These are phyloP conservation scores for Pulveroboletus sp. DNA, from an alignment of 768 basidiomycete species.

Conservation along the genomic window DNA sequence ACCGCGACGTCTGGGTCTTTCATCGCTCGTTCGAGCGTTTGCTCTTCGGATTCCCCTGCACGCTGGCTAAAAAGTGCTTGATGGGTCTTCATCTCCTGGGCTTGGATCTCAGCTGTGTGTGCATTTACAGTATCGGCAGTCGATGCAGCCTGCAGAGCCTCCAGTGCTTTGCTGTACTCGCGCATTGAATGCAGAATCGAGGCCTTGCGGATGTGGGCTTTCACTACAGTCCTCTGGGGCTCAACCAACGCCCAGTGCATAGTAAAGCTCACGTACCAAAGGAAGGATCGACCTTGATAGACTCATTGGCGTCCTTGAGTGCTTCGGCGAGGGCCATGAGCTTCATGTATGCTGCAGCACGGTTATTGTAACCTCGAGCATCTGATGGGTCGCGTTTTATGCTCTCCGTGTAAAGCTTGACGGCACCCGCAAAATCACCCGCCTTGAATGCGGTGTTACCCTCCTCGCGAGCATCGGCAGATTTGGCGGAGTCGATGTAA, in stretches of 20 bases:
- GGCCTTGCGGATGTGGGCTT: constrained; percentile 92
- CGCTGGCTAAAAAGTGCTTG: constrained; percentile 76
- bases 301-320: constrained; percentile 90
- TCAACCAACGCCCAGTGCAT: neutral
- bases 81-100: constrained; percentile 75
- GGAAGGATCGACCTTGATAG: constrained; percentile 83
- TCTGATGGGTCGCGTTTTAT: constrained; percentile 94
- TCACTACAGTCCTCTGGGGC: constrained; percentile 42
- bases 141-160: constrained; percentile 72
- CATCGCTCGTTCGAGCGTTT: constrained; percentile 92
- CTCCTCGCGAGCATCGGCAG: constrained; percentile 81
- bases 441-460: constrained; percentile 90
- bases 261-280: constrained; percentile 52
- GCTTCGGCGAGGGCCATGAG: constrained; percentile 91
- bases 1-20: constrained; percentile 94
- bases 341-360: constrained; percentile 97
- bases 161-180: constrained; percentile 82
- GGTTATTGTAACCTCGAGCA: constrained; percentile 93
- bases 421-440: constrained; percentile 87
- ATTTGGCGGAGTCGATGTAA: constrained; percentile 83
- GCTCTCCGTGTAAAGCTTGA: constrained; percentile 90
- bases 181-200: constrained; percentile 86
- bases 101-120: constrained; percentile 78
- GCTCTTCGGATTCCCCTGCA: constrained; percentile 82
- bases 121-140: constrained; percentile 78